Evolutionary conservation across 2,329 filamentous ascomycete species (phyloP).

Genomic region (Pseudogymnoascus sp.): DNA sequence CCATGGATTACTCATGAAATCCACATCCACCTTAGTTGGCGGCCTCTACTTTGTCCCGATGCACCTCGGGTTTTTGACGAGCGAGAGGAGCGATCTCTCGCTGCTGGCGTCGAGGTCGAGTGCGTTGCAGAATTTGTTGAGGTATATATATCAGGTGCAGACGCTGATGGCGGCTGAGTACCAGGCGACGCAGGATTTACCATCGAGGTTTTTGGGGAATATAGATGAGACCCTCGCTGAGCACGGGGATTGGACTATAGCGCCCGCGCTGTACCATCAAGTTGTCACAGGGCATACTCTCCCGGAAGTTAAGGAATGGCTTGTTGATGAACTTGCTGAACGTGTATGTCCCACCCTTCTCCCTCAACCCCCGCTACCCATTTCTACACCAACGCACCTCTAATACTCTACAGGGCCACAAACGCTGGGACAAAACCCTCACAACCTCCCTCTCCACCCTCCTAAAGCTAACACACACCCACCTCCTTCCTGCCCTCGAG

Average conservation of each 20-base stretch:
- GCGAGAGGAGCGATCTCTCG: slow-evolving; percentile 70
- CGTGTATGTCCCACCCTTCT: slow-evolving; percentile 43
- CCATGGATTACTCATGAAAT: slow-evolving; percentile 58
- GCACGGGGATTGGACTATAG: slow-evolving; percentile 55
- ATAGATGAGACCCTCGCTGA: slow-evolving; percentile 68
- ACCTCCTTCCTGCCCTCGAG: slow-evolving; percentile 80
- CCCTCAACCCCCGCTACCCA: not conserved
- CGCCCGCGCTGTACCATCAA: slow-evolving; percentile 73
- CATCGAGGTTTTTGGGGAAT: slow-evolving; percentile 65
- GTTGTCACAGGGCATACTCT: slow-evolving; percentile 76
- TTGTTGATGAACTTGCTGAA: slow-evolving; percentile 74
- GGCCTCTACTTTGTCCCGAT: slow-evolving; percentile 59
- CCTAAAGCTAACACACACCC: slow-evolving; percentile 71
- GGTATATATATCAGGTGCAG: slow-evolving; percentile 76
- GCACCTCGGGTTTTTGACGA: slow-evolving; percentile 71
- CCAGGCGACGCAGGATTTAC: slow-evolving; percentile 72
- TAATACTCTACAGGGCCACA: slow-evolving; percentile 60
- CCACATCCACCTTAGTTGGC: slow-evolving; percentile 32
- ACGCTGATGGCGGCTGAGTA: slow-evolving; percentile 74
- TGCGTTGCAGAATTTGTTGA: slow-evolving; percentile 73
- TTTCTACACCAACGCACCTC: not conserved
- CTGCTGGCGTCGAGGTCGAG: slow-evolving; percentile 81
- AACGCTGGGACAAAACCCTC: slow-evolving; percentile 89
- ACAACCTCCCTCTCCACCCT: slow-evolving; percentile 68
- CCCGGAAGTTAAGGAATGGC: slow-evolving; percentile 71